Base-by-base conservation (phyloP, 1,284 basidiomycete genomes). In the Tilletia walkeri region DNA sequence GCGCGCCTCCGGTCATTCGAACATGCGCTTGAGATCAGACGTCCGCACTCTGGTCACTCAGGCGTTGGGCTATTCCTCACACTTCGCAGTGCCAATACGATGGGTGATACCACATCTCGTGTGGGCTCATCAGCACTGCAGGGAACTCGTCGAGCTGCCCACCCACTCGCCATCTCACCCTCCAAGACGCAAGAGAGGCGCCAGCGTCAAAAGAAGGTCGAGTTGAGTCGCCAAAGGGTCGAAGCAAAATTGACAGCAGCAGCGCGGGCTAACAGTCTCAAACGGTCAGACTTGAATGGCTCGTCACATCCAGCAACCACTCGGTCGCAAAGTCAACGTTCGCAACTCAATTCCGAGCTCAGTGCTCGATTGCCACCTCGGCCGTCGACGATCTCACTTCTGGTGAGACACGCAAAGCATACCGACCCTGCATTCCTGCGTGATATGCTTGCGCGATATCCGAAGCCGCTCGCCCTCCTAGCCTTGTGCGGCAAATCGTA, bases 1-100 rank as follows among this genome's bases (percentile, higher is more conserved):
- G 75, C 75, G 7, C 69, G 74, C 39, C 67, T 38, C 2, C 48
- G 38, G 34, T 34, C 41, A 3, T 16, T 36, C 47, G 30, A 53
- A 63, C n/a, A 41, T 47, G 53, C 36, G 10, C 20, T 70, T 38
- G 48, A 30, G 56, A 18, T 30, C 30, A 16, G 30, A 7, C 20
- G 36, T 9, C 34, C 56, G 7, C 16, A 16, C 18, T 7, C 9
- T 45, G 9, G 41, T 45, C 7, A 4, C 7, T 30, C 56, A 6
- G 56, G 56, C 7, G 30, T 61, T 6, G 56, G 56, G 4, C 16
- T 61, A 30, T 61, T 61, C 20, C 56, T 61, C 24, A 18, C 56
- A 9, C 56, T 61, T 5, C 56, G 56, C 24, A 61, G 56, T 18
- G 34, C 24, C 5, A 61, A 61, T 30, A 61, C 56, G 16, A 61